These are phyloP conservation scores for Citrullus colocynthis DNA, from an alignment of 306 rosid species.

Conservation along the genomic window DNA sequence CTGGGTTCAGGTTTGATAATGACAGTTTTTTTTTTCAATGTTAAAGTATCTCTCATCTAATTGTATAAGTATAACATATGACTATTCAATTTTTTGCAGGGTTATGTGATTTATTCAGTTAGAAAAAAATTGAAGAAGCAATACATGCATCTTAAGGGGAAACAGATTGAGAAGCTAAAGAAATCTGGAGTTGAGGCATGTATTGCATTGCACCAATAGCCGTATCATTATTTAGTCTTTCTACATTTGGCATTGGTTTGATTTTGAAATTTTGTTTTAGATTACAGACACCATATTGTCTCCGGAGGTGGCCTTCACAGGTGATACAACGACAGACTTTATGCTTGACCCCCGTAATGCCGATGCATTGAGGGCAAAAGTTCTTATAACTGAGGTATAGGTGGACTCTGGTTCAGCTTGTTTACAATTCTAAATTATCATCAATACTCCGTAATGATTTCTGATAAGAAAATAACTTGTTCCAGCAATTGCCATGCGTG, in stretches of 20 bases:
- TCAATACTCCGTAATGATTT: not conserved
- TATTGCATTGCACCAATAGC: conserved; percentile 9
- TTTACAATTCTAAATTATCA: not conserved
- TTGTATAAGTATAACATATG: not conserved
- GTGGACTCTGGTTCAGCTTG: not conserved
- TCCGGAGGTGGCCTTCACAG: conserved; percentile 95
- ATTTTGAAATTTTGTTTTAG: conserved; percentile 29
- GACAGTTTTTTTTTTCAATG: not conserved
- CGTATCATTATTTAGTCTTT: conserved; percentile 6
- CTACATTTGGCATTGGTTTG: conserved; percentile 8
- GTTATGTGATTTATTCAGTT: conserved; percentile 79
- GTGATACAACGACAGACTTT: conserved; percentile 80
- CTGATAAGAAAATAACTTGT: not conserved
- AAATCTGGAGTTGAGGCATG: conserved; percentile 88
- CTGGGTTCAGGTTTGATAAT: not conserved
- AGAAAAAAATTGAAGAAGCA: conserved; percentile 90
- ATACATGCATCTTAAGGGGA: conserved; percentile 73
- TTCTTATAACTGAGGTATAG: conserved; percentile 88
- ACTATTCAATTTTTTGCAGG: conserved; percentile 31
- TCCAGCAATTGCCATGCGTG: not conserved
- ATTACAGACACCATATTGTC: conserved; percentile 72
- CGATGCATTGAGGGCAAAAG: conserved; percentile 95
- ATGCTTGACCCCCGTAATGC: conserved; percentile 90
- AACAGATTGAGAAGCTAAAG: conserved; percentile 89
- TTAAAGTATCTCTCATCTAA: not conserved